phyloP scores from a whole-genome alignment of 148 eudicot species.

The Selenicereus undatus region DNA sequence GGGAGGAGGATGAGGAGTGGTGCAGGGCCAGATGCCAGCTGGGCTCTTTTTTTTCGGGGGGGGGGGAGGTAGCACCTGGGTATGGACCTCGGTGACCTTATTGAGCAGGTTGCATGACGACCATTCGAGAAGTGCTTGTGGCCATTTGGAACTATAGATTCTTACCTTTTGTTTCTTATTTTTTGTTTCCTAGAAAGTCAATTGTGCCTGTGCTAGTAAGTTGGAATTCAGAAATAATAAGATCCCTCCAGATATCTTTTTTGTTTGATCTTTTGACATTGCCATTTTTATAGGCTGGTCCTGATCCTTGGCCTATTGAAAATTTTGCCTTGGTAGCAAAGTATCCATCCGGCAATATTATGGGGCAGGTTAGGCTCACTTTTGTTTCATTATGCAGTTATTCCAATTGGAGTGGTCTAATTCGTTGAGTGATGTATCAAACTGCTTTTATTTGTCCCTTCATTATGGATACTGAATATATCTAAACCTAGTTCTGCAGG shows the following conservation, averaged over 20 bases:
- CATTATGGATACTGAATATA: conserved; percentile 3
- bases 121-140: not conserved
- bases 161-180: not conserved
- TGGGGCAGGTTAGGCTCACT: conserved; percentile 62
- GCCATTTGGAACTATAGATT: not conserved
- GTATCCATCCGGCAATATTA: conserved; percentile 76
- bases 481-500: conserved; percentile 57
- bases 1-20: no score
- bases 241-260: not conserved
- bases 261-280: not conserved
- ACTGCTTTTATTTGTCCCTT: not conserved
- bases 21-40: no score
- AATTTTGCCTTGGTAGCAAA: conserved; percentile 79
- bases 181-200: not conserved
- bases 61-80: no score
- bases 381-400: not conserved
- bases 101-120: no score
- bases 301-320: conserved; percentile 89
- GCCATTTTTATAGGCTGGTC: conserved; percentile 63
- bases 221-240: not conserved
- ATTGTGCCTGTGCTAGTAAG: not conserved
- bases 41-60: no score
- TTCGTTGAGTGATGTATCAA: not conserved
- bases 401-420: not conserved
- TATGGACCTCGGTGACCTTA: no score